Conservation (phyloP, 345 rosid species). For the Ailanthus altissimus region DNA sequence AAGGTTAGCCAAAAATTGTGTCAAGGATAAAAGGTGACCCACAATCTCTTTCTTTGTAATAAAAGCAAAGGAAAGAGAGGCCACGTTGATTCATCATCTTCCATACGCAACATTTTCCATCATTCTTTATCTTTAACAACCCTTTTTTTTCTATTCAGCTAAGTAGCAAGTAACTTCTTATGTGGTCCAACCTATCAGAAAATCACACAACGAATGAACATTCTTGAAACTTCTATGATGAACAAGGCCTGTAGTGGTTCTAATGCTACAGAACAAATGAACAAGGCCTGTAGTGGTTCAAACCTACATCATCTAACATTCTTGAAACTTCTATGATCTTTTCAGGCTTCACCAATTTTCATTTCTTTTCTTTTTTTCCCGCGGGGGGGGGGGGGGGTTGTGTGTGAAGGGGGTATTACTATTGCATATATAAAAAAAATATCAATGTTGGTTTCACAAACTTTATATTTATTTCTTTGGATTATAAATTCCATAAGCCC, state of each 20-base stretch:
- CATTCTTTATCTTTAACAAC: background rate
- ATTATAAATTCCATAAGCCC: background rate
- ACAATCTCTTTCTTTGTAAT: background rate
- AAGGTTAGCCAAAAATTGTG: background rate
- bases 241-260: no score
- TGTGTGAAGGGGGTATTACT: background rate
- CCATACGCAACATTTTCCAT: conserved; percentile 22
- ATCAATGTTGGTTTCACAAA: background rate
- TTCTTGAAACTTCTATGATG: no score
- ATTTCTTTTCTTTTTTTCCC: background rate
- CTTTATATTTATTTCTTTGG: background rate
- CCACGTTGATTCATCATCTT: conserved; percentile 23
- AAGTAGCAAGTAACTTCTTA: background rate
- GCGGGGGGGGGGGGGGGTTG: no score
- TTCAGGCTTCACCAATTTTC: background rate
- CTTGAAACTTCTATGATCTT: conserved; percentile 13
- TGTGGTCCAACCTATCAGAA: conserved; percentile 1
- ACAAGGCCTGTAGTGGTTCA: background rate
- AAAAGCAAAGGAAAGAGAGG: background rate
- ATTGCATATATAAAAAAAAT: no score
- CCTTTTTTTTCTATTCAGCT: background rate
- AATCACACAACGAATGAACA: background rate
- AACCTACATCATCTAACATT: background rate
- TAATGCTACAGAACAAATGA: background rate
- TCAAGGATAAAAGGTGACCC: background rate